These are phyloP conservation scores for Blastocystis sp. DNA, from an alignment of 352 stramenopile species.

Conservation along the genomic window DNA sequence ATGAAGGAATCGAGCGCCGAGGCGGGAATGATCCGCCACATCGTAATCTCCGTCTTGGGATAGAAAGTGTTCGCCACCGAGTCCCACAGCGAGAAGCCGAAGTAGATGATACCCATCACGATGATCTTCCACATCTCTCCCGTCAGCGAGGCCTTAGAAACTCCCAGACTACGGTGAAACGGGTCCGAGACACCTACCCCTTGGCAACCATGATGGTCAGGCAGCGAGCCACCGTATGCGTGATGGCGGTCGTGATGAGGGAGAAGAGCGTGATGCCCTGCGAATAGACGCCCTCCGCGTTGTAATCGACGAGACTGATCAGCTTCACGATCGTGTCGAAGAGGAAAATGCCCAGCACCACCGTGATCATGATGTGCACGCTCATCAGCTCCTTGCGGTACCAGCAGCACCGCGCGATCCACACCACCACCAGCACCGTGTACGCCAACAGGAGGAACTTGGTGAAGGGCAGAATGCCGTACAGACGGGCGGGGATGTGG, in stretches of 20 bases:
- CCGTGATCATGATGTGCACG: constrained; percentile 52
- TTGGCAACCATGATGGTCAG: constrained; percentile 44
- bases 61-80: constrained; percentile 26
- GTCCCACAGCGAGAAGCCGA: constrained; percentile 51
- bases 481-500: constrained; percentile 47
- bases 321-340: constrained; percentile 31
- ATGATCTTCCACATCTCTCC: constrained; percentile 38
- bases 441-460: constrained; percentile 35
- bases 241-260: neutral
- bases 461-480: constrained; percentile 51
- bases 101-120: constrained; percentile 37
- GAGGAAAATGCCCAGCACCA: constrained; percentile 38
- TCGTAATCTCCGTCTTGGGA: neutral
- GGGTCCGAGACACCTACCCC: neutral
- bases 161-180: neutral
- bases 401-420: constrained; percentile 42
- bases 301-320: constrained; percentile 22
- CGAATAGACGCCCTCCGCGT: neutral
- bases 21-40: constrained; percentile 46
- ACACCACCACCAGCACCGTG: constrained; percentile 20
- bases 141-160: constrained; percentile 28
- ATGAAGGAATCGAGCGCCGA: constrained; percentile 45
- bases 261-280: constrained; percentile 11
- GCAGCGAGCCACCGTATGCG: constrained; percentile 26
- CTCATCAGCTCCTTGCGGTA: constrained; percentile 56